These are phyloP conservation scores for Phylloboletellus chloephorus DNA, from an alignment of 1,284 basidiomycete species.

Conservation along the genomic window DNA sequence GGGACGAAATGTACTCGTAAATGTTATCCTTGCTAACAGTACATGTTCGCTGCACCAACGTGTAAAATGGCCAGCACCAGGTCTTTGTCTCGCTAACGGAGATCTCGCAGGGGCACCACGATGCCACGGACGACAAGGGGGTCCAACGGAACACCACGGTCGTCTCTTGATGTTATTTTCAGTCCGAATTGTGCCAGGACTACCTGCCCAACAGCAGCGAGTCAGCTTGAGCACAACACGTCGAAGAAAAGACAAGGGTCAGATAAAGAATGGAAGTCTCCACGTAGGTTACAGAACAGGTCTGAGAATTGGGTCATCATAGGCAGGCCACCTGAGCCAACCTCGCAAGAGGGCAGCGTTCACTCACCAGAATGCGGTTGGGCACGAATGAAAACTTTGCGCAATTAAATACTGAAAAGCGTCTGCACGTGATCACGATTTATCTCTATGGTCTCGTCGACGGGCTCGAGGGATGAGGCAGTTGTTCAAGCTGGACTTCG, in stretches of 20 bases:
- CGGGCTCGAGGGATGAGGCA: slow-evolving; percentile 33
- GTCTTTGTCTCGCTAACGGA: too few species aligned
- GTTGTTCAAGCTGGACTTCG: slow-evolving; percentile 63
- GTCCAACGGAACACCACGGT: too few species aligned
- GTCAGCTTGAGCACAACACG: slow-evolving; percentile 5
- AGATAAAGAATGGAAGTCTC: slow-evolving; percentile 27
- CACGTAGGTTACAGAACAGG: slow-evolving; percentile 29
- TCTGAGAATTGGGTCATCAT: slow-evolving; percentile 27
- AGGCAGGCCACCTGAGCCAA: not conserved
- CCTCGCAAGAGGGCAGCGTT: not conserved
- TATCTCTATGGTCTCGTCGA: slow-evolving; percentile 14
- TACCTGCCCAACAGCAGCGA: not conserved
- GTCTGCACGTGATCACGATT: not conserved
- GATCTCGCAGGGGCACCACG: too few species aligned
- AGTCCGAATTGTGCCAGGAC: too few species aligned
- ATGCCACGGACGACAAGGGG: too few species aligned
- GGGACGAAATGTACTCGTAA: slow-evolving; percentile 51
- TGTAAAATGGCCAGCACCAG: too few species aligned
- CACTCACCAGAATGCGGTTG: slow-evolving; percentile 11
- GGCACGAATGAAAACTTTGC: not conserved
- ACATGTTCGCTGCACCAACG: not conserved
- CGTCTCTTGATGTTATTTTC: too few species aligned
- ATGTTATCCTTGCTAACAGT: not conserved
- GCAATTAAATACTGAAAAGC: too few species aligned
- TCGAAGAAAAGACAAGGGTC: slow-evolving; percentile 5